Evolutionary conservation across 306 rosid species (phyloP).

Genomic region (Pyrus communis): DNA sequence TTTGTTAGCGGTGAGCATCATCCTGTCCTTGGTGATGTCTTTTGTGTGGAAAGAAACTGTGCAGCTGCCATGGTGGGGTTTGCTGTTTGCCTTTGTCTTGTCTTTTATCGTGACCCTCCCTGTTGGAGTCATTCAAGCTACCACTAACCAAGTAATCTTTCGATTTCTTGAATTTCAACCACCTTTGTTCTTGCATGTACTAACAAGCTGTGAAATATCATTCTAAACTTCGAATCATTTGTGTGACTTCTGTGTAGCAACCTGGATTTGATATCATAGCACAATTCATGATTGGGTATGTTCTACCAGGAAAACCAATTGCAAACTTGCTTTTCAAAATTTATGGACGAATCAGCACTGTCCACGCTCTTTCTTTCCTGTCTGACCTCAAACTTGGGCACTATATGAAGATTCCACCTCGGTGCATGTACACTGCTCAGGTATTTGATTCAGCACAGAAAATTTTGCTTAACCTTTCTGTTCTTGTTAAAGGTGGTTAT

Average conservation of each 20-base stretch:
- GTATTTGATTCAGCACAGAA: slow-evolving; percentile 26
- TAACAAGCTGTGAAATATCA: not conserved
- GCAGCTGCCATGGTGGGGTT: slow-evolving; percentile 98
- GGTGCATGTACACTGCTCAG: slow-evolving; percentile 94
- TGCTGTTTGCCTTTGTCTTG: slow-evolving; percentile 78
- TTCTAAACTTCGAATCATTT: slow-evolving; percentile 1
- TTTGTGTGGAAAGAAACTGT: slow-evolving; percentile 76
- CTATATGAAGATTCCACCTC: slow-evolving; percentile 98
- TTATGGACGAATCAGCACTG: slow-evolving; percentile 92
- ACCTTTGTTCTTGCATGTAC: not conserved
- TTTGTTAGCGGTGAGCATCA: slow-evolving; percentile 59
- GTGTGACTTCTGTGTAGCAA: slow-evolving; percentile 56
- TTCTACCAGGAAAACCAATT: slow-evolving; percentile 92
- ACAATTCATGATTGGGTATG: slow-evolving; percentile 87
- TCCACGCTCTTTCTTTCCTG: slow-evolving; percentile 94
- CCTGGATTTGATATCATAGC: slow-evolving; percentile 98
- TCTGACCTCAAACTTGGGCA: slow-evolving; percentile 96
- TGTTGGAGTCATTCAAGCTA: slow-evolving; percentile 95
- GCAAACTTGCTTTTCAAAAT: slow-evolving; percentile 93
- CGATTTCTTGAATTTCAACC: not conserved
- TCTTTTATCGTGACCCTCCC: slow-evolving; percentile 94
- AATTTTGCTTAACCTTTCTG: not conserved
- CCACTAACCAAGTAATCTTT: slow-evolving; percentile 78
- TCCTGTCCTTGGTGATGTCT: slow-evolving; percentile 50
- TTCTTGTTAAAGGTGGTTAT: not conserved